Conservation (phyloP, 2,329 filamentous ascomycete genomes). For the Fonsecaea pedrosoi region DNA sequence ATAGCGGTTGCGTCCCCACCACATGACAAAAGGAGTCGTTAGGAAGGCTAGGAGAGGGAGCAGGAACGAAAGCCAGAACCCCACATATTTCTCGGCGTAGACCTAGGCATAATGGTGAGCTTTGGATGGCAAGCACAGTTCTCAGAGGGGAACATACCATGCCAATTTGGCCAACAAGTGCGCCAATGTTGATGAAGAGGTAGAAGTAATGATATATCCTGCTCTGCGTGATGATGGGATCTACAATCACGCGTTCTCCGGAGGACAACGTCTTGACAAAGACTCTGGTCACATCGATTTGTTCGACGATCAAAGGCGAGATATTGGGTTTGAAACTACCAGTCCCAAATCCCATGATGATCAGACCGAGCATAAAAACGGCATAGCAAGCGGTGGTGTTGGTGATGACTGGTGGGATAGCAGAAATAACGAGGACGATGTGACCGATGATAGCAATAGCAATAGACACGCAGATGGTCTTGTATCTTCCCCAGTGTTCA, state of each 20-base stretch:
- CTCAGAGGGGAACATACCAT: conserved; percentile 3
- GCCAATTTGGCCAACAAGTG: conserved; percentile 65
- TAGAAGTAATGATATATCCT: conserved; percentile 75
- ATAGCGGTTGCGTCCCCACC: conserved; percentile 68
- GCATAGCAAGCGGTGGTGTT: conserved; percentile 64
- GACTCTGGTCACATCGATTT: conserved; percentile 61
- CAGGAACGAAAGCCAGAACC: conserved; percentile 75
- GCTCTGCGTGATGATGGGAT: conserved; percentile 70
- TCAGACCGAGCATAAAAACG: conserved; percentile 67
- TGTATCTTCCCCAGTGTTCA: conserved; percentile 60
- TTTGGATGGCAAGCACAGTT: conserved; percentile 56
- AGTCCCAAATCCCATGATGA: conserved; percentile 74
- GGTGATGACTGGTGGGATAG: conserved; percentile 69
- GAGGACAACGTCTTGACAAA: conserved; percentile 56
- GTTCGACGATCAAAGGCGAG: conserved; percentile 33
- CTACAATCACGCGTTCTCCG: conserved; percentile 73
- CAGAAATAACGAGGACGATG: conserved; percentile 68
- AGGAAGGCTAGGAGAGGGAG: conserved; percentile 71
- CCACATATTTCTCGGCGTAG: conserved; percentile 74
- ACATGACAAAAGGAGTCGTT: conserved; percentile 66
- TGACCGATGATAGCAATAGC: conserved; percentile 70
- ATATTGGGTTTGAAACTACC: conserved; percentile 80
- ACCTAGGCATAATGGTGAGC: conserved; percentile 58
- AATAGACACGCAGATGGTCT: conserved; percentile 72
- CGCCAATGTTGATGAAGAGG: conserved; percentile 72